phyloP scores from a whole-genome alignment of 164 flowering plant species.

The Piper longum region DNA sequence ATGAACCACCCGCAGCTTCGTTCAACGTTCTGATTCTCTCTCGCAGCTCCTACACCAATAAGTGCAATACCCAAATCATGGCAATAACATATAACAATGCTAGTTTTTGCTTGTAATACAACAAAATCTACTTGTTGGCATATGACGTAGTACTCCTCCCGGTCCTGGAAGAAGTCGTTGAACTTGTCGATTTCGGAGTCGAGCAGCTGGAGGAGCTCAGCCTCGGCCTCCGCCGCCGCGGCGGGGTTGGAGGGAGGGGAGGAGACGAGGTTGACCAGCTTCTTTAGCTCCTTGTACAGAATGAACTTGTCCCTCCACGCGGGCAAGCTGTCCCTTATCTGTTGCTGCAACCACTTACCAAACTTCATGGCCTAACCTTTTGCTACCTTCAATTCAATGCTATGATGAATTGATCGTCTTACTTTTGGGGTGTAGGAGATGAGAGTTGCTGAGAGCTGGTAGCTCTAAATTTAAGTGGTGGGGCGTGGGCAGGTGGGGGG shows the following conservation, averaged over 20 bases:
- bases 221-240: slow-evolving; percentile 23
- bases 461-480: background rate
- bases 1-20: slow-evolving; percentile 31
- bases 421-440: slow-evolving; percentile 2
- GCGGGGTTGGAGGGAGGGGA: slow-evolving; percentile 13
- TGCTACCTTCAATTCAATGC: background rate
- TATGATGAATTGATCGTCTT: too few species aligned
- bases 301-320: slow-evolving; percentile 74
- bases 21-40: slow-evolving; percentile 35
- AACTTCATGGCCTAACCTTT: slow-evolving; percentile 49
- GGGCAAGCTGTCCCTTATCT: slow-evolving; percentile 56
- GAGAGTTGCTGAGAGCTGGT: background rate
- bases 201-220: slow-evolving; percentile 42
- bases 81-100: too few species aligned
- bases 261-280: slow-evolving; percentile 35
- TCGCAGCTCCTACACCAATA: slow-evolving; percentile 42
- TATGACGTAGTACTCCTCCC: slow-evolving; percentile 79
- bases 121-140: slow-evolving; percentile 34
- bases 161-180: slow-evolving; percentile 68
- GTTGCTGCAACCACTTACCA: slow-evolving; percentile 69
- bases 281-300: slow-evolving; percentile 72
- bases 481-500: background rate
- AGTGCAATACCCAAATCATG: too few species aligned
- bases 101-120: too few species aligned
- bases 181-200: slow-evolving; percentile 75